Conservation (phyloP, 306 rosid genomes). For the Phaseolus lunatus region DNA sequence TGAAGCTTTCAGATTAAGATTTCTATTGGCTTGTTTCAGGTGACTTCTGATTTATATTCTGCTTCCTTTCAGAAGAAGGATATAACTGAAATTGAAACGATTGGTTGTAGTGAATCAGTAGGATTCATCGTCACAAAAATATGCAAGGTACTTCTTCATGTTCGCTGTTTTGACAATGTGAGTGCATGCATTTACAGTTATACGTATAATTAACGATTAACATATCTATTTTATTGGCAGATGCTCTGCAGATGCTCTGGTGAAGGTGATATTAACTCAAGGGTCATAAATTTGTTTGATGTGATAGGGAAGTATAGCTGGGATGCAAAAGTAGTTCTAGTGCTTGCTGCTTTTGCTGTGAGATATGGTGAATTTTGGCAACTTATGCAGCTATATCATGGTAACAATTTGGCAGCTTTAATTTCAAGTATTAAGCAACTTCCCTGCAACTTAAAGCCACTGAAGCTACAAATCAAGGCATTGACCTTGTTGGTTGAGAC, state of each 20-base stretch:
- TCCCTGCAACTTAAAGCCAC: constrained; percentile 43
- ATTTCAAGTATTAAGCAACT: constrained; percentile 55
- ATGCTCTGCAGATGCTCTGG: constrained; percentile 51
- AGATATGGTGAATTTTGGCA: constrained; percentile 67
- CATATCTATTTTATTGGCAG: constrained; percentile 50
- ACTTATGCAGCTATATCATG: constrained; percentile 50
- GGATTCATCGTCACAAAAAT: constrained; percentile 50
- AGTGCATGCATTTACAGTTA: neutral
- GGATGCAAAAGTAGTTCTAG: constrained; percentile 68
- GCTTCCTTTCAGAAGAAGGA: constrained; percentile 43
- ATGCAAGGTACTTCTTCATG: constrained; percentile 47
- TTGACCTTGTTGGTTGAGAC: constrained; percentile 57
- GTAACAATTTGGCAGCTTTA: constrained; percentile 55
- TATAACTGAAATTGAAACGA: constrained; percentile 44
- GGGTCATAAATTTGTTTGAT: constrained; percentile 62
- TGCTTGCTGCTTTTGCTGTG: constrained; percentile 64
- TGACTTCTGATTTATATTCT: constrained; percentile 53
- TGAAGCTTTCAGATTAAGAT: constrained; percentile 11
- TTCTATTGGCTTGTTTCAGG: constrained; percentile 56
- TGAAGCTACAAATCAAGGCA: constrained; percentile 40
- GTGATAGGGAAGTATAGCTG: constrained; percentile 60
- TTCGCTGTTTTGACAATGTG: neutral
- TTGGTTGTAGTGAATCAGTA: constrained; percentile 49
- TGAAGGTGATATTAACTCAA: constrained; percentile 53
- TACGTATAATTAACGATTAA: constrained; percentile 19